Base-by-base conservation (phyloP, 345 rosid genomes). In the Pugionium dolabratum region DNA sequence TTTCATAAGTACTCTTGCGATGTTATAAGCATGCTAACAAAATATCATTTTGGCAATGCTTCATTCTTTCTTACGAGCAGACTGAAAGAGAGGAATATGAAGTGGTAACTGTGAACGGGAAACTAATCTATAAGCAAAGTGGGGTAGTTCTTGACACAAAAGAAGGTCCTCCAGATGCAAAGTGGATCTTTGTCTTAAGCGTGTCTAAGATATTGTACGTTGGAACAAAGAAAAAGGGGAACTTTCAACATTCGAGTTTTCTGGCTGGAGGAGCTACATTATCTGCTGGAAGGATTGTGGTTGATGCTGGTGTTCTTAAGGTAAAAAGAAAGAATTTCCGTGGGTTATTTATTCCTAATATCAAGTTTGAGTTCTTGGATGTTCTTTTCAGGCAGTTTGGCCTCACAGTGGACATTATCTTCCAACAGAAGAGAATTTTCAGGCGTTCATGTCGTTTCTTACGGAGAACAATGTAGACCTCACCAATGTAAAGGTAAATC, bases 371-470 rank as follows among this genome's bases (percentile, higher is more conserved):
- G 69, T 56, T 68, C 32, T 62, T 33, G 55, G 37, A 11, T 68
- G 54, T 42, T 55, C 25, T 63, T 70, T 26, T 37, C 62, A 93
- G 96, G 88, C 93, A 44, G 79, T 94, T 70, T 94, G 96, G 97
- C 97, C 95, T 66, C 97, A 94, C 66, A 94, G 96, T 26, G 97
- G 97, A 71, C 97, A 94, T 52, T 94, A 90, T 78, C 97, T 90
- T 61, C 97, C 97, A 40, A 90, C 96, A 28, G 93, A 90, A 64
- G 99, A 94, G 74, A 94, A 94, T 72, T 90, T 88, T 56, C 82
- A 76, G 73, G 95, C 78, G 46, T 84, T 94, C 70, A 71, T 86
- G 80, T 82, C 83, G 1, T 90, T 80, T 74, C 95, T 94, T 4
- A 29, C 32, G 57, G 88, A 90, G 67, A 83, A 85, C 43, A 71